Percentiles rank a stretch among this genome's conserved stretches.
Conservation (phyloP, 148 eudicot species). For the Cornus kousa region DNA sequence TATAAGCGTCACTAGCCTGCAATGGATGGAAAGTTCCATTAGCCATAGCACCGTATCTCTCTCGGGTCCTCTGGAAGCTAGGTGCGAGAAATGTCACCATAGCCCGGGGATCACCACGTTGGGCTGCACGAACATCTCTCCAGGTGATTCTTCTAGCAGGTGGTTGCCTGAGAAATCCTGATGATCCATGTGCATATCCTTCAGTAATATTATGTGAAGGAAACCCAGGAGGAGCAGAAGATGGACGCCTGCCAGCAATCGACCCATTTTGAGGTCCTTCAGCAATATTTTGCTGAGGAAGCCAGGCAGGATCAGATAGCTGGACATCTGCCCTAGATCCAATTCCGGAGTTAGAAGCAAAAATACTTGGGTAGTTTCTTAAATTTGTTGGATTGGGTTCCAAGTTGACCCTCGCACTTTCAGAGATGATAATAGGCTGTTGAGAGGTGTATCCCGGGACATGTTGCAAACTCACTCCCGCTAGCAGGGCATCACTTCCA, state of each 20-base stretch:
- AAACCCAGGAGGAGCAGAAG: neutral
- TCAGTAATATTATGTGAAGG: neutral
- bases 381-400: neutral
- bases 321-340: neutral
- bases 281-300: neutral
- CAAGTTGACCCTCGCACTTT: neutral
- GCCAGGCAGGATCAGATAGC: neutral
- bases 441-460: neutral
- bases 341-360: neutral
- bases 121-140: neutral
- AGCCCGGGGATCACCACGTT: neutral
- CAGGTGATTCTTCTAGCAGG: neutral
- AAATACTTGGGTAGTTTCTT: neutral
- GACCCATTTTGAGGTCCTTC: neutral
- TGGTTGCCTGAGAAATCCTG: neutral
- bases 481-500: neutral
- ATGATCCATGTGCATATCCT: neutral
- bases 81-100: neutral
- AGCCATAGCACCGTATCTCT: neutral
- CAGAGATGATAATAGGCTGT: neutral
- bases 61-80: neutral
- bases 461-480: neutral
- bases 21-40: too few species aligned
- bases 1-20: neutral
- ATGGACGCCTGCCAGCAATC: neutral